phyloP scores from a whole-genome alignment of 1,139 yeast genomes.

The Hemisphaericaspora subhashii region DNA sequence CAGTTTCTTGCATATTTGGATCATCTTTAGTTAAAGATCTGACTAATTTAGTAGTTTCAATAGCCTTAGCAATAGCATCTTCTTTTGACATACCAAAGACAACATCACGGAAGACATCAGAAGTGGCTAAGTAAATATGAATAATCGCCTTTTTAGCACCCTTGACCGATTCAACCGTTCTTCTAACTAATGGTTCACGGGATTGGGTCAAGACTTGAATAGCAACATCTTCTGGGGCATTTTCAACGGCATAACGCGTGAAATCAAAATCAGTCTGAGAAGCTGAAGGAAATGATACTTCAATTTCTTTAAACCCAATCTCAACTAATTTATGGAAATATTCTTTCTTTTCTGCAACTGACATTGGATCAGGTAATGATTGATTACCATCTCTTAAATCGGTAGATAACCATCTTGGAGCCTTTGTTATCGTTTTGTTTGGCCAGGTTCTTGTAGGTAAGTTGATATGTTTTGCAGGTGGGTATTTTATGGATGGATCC shows the following conservation, averaged over 20 bases:
- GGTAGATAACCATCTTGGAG: constrained; percentile 96
- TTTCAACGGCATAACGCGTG: constrained; percentile 88
- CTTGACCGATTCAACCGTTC: constrained; percentile 84
- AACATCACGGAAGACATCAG: constrained; percentile 86
- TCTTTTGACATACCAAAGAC: constrained; percentile 84
- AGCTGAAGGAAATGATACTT: constrained; percentile 95
- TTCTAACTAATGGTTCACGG: constrained; percentile 81
- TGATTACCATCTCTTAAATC: constrained; percentile 97
- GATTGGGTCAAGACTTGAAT: constrained; percentile 93
- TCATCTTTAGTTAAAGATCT: constrained; percentile 87
- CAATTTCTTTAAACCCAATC: constrained; percentile 93
- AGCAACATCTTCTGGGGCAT: constrained; percentile 89
- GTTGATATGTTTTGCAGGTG: constrained; percentile 62
- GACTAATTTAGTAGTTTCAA: constrained; percentile 77
- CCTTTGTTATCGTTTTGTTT: constrained; percentile 62
- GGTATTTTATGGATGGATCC: constrained; percentile 80
- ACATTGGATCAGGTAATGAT: constrained; percentile 96
- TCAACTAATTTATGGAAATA: constrained; percentile 86
- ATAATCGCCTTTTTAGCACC: constrained; percentile 92
- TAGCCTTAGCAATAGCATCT: constrained; percentile 79
- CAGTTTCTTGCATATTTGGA: constrained; percentile 66
- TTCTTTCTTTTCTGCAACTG: constrained; percentile 81
- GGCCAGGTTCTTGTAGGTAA: constrained; percentile 91
- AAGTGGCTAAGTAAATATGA: constrained; percentile 89
- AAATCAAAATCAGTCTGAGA: constrained; percentile 95